A percentile compares a stretch with the other conserved stretches of the same genome.
These are phyloP conservation scores for Hordeum pubiflorum DNA, from an alignment of 202 grass and related monocot species.

Conservation along the genomic window DNA sequence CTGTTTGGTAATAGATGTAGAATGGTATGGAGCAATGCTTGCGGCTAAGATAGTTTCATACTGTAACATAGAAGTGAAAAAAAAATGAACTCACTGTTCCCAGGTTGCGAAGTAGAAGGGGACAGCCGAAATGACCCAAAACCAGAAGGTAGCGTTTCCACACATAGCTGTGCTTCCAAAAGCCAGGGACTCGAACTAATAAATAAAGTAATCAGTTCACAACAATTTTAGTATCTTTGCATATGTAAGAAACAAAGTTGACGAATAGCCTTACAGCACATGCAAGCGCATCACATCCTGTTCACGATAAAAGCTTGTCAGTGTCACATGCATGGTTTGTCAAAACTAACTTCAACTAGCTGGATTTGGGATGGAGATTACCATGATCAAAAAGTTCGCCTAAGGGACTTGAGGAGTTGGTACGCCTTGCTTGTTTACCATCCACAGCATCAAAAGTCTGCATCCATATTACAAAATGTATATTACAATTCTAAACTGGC, in stretches of 20 bases:
- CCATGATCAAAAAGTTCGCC: slow-evolving; percentile 99
- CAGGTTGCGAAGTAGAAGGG: slow-evolving; percentile 98
- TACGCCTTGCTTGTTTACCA: slow-evolving; percentile 96
- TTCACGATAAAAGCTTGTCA: slow-evolving; percentile 20
- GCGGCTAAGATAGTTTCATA: neutral
- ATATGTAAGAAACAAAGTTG: neutral
- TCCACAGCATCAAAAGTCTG: slow-evolving; percentile 99
- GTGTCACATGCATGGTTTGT: neutral
- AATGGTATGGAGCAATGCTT: neutral
- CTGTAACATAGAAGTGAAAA: neutral
- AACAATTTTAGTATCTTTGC: neutral
- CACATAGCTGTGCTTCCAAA: slow-evolving; percentile 98
- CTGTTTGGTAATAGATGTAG: neutral
- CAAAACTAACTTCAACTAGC: neutral
- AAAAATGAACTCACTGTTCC: slow-evolving; percentile 73
- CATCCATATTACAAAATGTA: neutral
- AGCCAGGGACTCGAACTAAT: slow-evolving; percentile 90
- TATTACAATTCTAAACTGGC: neutral
- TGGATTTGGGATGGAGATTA: slow-evolving; percentile 29
- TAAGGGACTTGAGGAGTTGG: slow-evolving; percentile 93
- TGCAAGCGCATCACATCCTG: slow-evolving; percentile 98
- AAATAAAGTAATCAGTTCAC: slow-evolving; percentile 31
- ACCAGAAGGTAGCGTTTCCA: slow-evolving; percentile 78
- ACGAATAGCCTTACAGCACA: slow-evolving; percentile 73
- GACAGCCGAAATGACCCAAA: slow-evolving; percentile 88